Conservation (phyloP, 768 basidiomycete genomes). For the Leucocoprinus leucothites region DNA sequence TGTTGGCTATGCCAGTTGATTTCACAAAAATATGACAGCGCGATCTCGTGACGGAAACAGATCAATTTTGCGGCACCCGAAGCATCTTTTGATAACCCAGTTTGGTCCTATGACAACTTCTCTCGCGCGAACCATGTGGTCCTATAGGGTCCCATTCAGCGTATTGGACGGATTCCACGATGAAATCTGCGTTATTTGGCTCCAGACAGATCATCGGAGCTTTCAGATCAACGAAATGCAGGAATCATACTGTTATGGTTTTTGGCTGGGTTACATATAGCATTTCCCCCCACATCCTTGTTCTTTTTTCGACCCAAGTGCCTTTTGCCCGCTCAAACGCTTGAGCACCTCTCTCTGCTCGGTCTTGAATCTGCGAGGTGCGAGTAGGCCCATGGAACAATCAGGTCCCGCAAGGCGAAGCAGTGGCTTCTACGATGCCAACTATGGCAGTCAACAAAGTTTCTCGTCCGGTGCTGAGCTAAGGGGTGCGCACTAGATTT, state of each 20-base stretch:
- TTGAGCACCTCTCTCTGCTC: constrained; percentile 9
- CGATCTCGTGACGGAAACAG: constrained; percentile 8
- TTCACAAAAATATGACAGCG: constrained; percentile 1
- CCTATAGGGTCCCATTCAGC: constrained; percentile 20
- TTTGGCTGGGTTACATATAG: constrained; percentile 8
- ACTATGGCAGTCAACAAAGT: constrained; percentile 24
- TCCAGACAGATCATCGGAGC: constrained; percentile 3
- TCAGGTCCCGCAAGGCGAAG: constrained; percentile 29
- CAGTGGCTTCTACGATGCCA: constrained; percentile 31
- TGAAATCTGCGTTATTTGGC: constrained; percentile 1
- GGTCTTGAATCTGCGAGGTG: constrained; percentile 8
- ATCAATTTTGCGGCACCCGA: neutral
- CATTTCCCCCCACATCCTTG: neutral
- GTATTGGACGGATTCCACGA: neutral
- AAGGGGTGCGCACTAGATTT: constrained; percentile 23
- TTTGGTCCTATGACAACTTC: constrained; percentile 20
- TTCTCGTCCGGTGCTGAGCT: constrained; percentile 30
- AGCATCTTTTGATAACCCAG: neutral
- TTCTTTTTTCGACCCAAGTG: constrained; percentile 5
- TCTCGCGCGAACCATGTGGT: constrained; percentile 22
- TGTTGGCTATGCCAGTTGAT: constrained; percentile 9
- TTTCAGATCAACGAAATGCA: neutral
- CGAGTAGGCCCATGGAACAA: constrained; percentile 32
- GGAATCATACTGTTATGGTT: neutral
- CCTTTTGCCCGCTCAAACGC: constrained; percentile 12